phyloP scores from a whole-genome alignment of 192 early-diverging fungal species.

The Backusella parvicylindrica region DNA sequence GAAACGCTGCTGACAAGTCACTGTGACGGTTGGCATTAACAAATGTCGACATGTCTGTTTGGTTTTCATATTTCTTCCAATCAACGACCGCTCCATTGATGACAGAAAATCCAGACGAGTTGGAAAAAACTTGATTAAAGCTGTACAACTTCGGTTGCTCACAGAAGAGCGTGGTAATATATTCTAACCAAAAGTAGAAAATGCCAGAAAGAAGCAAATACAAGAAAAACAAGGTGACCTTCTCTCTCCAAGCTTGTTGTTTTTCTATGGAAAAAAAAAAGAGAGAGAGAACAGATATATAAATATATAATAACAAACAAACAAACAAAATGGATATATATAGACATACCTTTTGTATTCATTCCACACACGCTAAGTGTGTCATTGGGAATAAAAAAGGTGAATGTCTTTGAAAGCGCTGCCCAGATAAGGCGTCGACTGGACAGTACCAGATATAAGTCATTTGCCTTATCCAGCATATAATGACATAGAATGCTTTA shows the following conservation, averaged over 20 bases:
- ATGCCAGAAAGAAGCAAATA: constrained; percentile 16
- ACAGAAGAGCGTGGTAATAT: constrained; percentile 28
- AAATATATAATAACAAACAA: background rate
- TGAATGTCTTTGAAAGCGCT: background rate
- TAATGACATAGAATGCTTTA: background rate
- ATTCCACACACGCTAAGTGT: background rate
- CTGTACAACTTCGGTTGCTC: constrained; percentile 16
- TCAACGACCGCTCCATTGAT: constrained; percentile 33
- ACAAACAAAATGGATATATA: background rate
- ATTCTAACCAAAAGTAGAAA: constrained; percentile 34
- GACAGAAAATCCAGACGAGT: background rate
- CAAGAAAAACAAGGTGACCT: constrained; percentile 23
- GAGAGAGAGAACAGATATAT: background rate
- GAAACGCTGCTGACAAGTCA: constrained; percentile 35
- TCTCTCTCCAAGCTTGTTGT: constrained; percentile 32
- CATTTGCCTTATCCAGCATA: background rate
- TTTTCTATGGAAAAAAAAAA: constrained; percentile 8
- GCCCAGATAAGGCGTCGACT: constrained; percentile 4
- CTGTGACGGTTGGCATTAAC: constrained; percentile 24
- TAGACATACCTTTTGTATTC: background rate
- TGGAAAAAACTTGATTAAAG: background rate
- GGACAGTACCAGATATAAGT: background rate
- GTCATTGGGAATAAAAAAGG: background rate
- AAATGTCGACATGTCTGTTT: constrained; percentile 6
- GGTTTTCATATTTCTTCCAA: background rate